These are phyloP conservation scores for Chaetomiaceae sp. DNA, from an alignment of 2,329 filamentous ascomycete species.

Conservation along the genomic window DNA sequence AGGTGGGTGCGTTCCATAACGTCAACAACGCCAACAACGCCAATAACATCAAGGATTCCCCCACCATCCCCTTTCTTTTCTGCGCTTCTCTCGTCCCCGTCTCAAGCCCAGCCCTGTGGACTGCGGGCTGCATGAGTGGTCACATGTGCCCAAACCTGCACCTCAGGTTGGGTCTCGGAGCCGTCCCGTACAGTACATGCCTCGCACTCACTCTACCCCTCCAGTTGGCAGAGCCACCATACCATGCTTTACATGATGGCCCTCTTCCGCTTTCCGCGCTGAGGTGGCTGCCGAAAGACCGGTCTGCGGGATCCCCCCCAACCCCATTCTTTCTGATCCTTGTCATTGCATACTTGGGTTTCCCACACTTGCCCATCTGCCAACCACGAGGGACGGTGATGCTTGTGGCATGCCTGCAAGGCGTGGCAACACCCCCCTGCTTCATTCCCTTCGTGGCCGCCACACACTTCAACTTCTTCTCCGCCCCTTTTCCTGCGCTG, in stretches of 20 bases:
- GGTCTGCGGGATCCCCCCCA: not conserved
- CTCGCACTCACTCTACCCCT: too few species aligned
- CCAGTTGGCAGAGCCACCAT: constrained; percentile 18
- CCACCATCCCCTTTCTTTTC: too few species aligned
- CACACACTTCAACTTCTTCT: constrained; percentile 5
- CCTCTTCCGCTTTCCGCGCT: not conserved
- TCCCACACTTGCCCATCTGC: constrained; percentile 1
- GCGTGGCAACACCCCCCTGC: constrained; percentile 1
- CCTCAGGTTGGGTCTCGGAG: too few species aligned
- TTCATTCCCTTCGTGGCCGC: constrained; percentile 1
- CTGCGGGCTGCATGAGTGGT: too few species aligned
- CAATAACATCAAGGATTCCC: too few species aligned
- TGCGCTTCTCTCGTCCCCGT: too few species aligned
- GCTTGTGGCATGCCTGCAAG: not conserved
- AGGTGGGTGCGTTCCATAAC: too few species aligned
- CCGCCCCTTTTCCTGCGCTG: constrained; percentile 7
- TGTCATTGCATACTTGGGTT: constrained; percentile 6
- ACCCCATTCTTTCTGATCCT: not conserved
- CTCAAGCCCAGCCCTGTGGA: too few species aligned
- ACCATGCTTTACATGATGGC: too few species aligned
- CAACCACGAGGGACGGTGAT: not conserved
- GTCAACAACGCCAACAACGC: too few species aligned
- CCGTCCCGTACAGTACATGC: too few species aligned
- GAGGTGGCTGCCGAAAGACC: not conserved
- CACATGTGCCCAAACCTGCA: too few species aligned